phyloP scores from a whole-genome alignment of 495 filamentous ascomycete genomes.

The Xylaria flabelliformis region DNA sequence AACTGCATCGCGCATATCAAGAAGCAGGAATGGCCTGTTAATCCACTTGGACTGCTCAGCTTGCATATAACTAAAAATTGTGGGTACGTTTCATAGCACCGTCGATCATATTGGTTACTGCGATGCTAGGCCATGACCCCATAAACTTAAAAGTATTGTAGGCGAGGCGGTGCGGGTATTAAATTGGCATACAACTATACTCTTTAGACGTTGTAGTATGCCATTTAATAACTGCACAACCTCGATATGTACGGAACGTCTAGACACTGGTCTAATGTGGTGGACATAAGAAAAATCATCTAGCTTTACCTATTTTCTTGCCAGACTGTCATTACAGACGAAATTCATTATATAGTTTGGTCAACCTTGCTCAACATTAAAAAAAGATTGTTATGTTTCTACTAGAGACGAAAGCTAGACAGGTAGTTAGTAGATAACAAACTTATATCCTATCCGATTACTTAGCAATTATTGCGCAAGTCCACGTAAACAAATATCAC shows the following conservation, averaged over 20 bases:
- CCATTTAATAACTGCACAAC: no score
- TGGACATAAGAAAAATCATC: background rate
- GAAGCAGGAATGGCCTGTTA: conserved; percentile 19
- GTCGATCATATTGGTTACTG: conserved; percentile 1
- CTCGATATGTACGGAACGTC: background rate
- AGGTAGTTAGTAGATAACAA: background rate
- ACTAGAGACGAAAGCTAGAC: background rate
- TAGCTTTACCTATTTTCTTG: background rate
- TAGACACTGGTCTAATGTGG: background rate
- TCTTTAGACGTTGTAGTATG: no score
- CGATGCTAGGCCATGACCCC: background rate
- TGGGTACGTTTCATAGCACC: conserved; percentile 5
- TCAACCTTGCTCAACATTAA: background rate
- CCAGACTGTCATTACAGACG: background rate
- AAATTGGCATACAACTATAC: no score
- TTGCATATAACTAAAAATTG: background rate
- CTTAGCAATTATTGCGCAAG: background rate
- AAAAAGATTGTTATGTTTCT: background rate
- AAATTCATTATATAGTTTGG: background rate
- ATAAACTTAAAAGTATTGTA: background rate
- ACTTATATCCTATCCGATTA: background rate
- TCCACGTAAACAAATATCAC: background rate
- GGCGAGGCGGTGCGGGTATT: no score
- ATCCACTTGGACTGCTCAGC: background rate
- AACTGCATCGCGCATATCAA: conserved; percentile 14